Base-by-base conservation (phyloP, 306 rosid species). In the Dicorynia guianensis region DNA sequence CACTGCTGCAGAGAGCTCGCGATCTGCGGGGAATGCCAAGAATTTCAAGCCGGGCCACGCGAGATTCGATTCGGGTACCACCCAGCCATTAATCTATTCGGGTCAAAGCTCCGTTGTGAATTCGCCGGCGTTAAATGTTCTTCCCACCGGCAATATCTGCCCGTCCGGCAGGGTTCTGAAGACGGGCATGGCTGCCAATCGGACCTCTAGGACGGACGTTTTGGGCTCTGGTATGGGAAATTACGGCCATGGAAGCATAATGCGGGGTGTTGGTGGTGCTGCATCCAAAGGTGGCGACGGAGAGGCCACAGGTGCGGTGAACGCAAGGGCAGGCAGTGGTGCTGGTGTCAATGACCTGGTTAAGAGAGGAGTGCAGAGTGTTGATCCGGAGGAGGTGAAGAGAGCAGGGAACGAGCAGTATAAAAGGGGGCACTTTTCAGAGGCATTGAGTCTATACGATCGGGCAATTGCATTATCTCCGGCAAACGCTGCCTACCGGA, bases 201-300 rank as follows among this genome's bases (percentile, higher is more conserved):
- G 96, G 69, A 79, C 65, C 65, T 54, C 93, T 1, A 84, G 89
- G 46, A 69, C 68, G 17, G 97, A 92, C 57, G 96, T 94, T 17
- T 65, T 94, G 76, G 98, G 98, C 8, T 78, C 90, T 17, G 98
- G 98, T 2, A 83, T 69, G 72, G 96, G 89, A 4, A 88, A 86
- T 78, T 95, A 95, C 42, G 98, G 98, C 34, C 97, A 92, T 33
- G 98, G 98, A 1, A 95, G 96, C 76, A 92, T 95, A 90, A 90
- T 95, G 93, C 88, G 98, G 70, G 95, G 93, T 11, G 89, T 87
- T 11, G 95, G 93, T 11, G 89, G 88, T 11, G 70, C 47, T 0
- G 66, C 89, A 2, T 70, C 71, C 10, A 84, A 87, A 81, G 63
- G 81, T 11, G 55, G 62, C 44, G 58, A 44, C 5, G 80, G 47